These are phyloP conservation scores for Backusella australiensis DNA, from an alignment of 192 early-diverging fungal genomes.

Conservation along the genomic window DNA sequence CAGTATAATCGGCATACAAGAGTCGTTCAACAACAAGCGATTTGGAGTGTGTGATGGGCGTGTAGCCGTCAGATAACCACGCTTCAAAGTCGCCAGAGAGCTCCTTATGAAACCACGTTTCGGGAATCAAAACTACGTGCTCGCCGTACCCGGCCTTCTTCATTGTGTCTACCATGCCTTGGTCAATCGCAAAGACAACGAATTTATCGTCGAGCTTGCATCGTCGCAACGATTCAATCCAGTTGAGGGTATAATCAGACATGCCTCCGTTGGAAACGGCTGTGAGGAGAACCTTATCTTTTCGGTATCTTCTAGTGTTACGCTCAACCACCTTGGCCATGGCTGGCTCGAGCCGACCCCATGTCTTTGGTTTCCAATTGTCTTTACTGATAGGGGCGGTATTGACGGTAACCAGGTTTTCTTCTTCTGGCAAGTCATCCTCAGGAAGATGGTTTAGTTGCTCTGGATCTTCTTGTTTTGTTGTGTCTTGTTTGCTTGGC, in stretches of 20 bases:
- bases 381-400: neutral
- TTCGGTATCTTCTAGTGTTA: neutral
- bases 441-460: neutral
- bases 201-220: conserved; percentile 23
- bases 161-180: conserved; percentile 30
- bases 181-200: conserved; percentile 36
- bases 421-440: conserved; percentile 8
- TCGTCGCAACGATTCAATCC: conserved; percentile 33
- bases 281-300: conserved; percentile 27
- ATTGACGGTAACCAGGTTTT: conserved; percentile 9
- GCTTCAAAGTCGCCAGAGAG: conserved; percentile 15
- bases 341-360: neutral
- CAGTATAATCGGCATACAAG: conserved; percentile 29
- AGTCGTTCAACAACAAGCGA: conserved; percentile 38
- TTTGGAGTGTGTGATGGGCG: conserved; percentile 39
- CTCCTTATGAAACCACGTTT: conserved; percentile 37
- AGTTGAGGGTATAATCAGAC: conserved; percentile 41
- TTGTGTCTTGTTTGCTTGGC: neutral
- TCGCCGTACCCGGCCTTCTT: conserved; percentile 17
- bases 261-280: conserved; percentile 38
- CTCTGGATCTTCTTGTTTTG: neutral
- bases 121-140: conserved; percentile 33
- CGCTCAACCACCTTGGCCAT: neutral
- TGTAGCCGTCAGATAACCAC: conserved; percentile 27
- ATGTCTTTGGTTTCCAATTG: conserved; percentile 5